Conservation (phyloP, 2,329 filamentous ascomycete species). For the Colletotrichum phormii region DNA sequence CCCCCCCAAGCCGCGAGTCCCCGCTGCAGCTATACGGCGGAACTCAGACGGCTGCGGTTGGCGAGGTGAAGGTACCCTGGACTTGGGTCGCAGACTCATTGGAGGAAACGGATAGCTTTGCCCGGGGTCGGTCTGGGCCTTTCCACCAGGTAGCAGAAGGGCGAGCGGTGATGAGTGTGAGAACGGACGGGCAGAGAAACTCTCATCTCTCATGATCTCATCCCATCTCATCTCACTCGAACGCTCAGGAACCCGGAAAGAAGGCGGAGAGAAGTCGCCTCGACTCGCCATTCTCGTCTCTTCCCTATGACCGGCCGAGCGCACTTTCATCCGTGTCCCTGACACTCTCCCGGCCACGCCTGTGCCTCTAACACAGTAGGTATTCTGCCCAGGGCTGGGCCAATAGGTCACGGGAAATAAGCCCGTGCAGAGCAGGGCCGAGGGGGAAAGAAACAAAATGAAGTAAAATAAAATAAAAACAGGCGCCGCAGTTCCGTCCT, state of each 20-base stretch:
- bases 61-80: neutral
- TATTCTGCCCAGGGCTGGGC: neutral
- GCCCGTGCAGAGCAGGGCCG: neutral
- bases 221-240: neutral
- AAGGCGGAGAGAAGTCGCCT: neutral
- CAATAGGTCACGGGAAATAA: neutral
- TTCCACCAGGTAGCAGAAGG: neutral
- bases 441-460: neutral
- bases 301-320: neutral
- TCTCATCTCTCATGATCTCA: neutral
- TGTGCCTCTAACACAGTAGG: constrained; percentile 1
- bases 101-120: neutral
- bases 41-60: neutral
- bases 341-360: neutral
- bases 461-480: neutral
- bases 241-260: neutral
- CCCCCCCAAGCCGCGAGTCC: neutral
- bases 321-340: neutral
- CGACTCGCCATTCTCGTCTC: neutral
- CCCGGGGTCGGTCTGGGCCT: neutral
- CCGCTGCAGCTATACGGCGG: constrained; percentile 8
- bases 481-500: neutral
- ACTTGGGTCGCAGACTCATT: neutral
- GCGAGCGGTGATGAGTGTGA: neutral
- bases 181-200: neutral